A percentile compares a stretch with the other conserved stretches of the same genome.
Evolutionary conservation across 78 protist species (phyloP).

Genomic region (Dictyostelium brefeldianum): DNA sequence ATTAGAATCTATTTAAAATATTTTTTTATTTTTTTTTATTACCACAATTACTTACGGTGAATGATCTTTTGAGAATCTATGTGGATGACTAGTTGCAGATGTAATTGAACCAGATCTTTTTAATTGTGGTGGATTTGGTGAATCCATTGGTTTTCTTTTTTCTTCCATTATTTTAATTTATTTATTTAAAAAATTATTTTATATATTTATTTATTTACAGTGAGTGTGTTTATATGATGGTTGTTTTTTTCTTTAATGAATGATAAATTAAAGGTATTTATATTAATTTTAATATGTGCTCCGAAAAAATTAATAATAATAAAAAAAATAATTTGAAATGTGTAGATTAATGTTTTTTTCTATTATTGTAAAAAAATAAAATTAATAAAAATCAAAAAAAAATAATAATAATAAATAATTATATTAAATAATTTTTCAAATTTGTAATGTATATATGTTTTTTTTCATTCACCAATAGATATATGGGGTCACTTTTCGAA

Average conservation of each 20-base stretch:
- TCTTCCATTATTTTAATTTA: conserved; percentile 15
- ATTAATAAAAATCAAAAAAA: background rate
- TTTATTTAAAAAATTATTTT: background rate
- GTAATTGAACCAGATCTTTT: conserved; percentile 23
- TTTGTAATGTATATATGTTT: background rate
- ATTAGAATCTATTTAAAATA: no score
- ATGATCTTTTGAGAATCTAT: background rate
- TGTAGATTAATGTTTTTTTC: no score
- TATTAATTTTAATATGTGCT: no score
- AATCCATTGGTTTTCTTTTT: background rate
- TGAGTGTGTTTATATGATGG: no score
- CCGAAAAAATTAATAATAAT: no score
- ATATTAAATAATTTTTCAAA: background rate
- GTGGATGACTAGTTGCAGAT: conserved; percentile 1
- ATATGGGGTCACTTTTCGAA: background rate
- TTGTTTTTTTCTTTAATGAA: no score
- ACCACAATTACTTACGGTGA: no score
- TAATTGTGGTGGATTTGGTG: background rate
- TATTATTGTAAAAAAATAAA: background rate
- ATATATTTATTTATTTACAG: no score
- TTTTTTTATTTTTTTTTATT: no score
- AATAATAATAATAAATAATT: background rate
- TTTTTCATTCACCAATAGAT: no score
- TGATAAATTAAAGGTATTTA: no score
- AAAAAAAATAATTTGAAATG: no score